Evolutionary conservation across 176 grass and related monocot genomes (phyloP).

Genomic region (Aegilops speltoides): DNA sequence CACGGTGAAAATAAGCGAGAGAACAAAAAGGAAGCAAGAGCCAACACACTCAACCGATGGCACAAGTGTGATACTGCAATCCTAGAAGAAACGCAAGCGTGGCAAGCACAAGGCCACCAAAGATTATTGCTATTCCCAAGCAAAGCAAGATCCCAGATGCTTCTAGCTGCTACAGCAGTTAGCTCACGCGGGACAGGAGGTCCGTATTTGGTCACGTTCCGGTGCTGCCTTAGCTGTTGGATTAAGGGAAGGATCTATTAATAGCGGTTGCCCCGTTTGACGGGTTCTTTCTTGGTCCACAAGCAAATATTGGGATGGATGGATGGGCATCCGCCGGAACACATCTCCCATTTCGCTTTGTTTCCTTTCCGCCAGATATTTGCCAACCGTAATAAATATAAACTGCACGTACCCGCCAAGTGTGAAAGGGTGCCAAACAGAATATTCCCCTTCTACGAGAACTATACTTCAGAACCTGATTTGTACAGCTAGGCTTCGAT

Average conservation of each 20-base stretch:
- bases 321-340: background rate
- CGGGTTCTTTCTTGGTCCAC: conserved; percentile 37
- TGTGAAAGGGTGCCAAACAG: background rate
- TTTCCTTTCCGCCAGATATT: background rate
- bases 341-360: conserved; percentile 16
- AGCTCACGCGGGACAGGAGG: background rate
- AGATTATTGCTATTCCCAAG: background rate
- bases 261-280: conserved; percentile 25
- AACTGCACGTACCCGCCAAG: background rate
- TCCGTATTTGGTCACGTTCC: background rate
- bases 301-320: background rate
- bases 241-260: background rate
- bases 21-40: background rate
- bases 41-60: background rate
- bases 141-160: background rate
- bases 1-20: background rate
- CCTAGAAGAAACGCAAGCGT: background rate
- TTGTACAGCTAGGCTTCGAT: too few relatives aligned
- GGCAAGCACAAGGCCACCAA: background rate
- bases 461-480: background rate
- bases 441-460: conserved; percentile 8
- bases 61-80: background rate
- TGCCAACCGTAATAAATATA: background rate
- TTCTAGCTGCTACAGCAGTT: background rate
- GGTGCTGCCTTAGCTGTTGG: background rate